Base-by-base conservation (phyloP, 1,139 yeast genomes). In the Taphrina deformans region DNA sequence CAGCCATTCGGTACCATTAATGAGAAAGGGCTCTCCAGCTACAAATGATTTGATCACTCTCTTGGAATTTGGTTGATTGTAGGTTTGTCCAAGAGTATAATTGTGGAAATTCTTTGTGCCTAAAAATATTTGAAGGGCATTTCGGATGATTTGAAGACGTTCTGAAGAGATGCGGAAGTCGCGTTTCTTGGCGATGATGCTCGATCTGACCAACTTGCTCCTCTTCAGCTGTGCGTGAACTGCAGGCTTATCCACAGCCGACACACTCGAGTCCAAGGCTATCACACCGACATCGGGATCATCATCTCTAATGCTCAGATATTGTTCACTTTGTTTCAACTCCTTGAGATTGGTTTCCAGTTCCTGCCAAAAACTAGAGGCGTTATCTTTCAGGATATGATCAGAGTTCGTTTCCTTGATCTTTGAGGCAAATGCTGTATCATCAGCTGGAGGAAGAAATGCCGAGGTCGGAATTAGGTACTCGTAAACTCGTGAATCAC, bases 21-120 rank as follows among this genome's bases (percentile, higher is more conserved):
- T 92, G 60, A 89, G 86, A 75, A 90, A 89, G 2, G 99, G 99
- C 1, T 89, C 96, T n/a, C 91, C 84, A 0, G 90, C 96, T 0
- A 82, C 81, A 65, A 95, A 81, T 16, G 83, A 78, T 73, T 88
- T 89, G 90, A 93, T 92, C 75, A 79, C 88, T 72, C 99, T 80
- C 67, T 82, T 81, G 1, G 97, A 87, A 69, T 96, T 87, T 29
- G 96, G 87, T 71, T 93, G 98, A 70, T 85, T 87, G 77, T 82
- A 90, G n/a, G 82, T 77, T 75, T 93, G 93, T 26, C 97, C 97
- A 65, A 90, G 78, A 0, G 99, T 95, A 77, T 89, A 93, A 75
- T 93, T 93, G 76, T 93, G 98, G 82, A 92, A 93, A 75, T 93
- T 93, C 76, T 93, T 97, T 44, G 91, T 85, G 14, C 98, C 98